Evolutionary conservation across 345 rosid species (phyloP).

Genomic region (Lepidium aucheri): DNA sequence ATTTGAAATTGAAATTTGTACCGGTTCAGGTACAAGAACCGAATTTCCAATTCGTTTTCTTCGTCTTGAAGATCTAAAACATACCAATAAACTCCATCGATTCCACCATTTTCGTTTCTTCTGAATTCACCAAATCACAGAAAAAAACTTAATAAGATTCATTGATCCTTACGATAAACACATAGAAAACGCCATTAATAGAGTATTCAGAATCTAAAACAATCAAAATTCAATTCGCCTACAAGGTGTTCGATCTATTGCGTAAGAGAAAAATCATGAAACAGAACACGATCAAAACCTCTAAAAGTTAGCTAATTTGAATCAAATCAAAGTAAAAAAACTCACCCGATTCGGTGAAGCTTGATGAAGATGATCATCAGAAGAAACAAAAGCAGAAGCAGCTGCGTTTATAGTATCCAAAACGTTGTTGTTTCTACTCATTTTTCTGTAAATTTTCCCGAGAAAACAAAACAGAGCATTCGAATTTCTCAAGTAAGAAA

Average conservation of each 20-base stretch:
- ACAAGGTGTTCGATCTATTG: constrained; percentile 22
- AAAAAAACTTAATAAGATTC: no score
- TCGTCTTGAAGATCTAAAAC: constrained; percentile 62
- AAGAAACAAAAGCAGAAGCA: constrained; percentile 78
- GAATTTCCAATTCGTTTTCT: constrained; percentile 69
- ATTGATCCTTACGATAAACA: no score
- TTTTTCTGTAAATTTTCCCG: constrained; percentile 18
- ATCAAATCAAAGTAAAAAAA: neutral
- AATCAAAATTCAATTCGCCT: neutral
- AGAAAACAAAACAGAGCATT: constrained; percentile 26
- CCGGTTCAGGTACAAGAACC: constrained; percentile 50
- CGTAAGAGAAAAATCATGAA: neutral
- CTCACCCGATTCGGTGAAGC: constrained; percentile 27
- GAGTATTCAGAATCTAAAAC: neutral
- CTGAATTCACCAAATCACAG: neutral
- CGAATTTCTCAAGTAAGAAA: constrained; percentile 14
- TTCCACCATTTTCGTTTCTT: constrained; percentile 79
- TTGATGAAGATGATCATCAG: constrained; percentile 58
- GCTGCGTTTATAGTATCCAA: constrained; percentile 78
- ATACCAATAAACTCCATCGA: constrained; percentile 54
- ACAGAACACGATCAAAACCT: neutral
- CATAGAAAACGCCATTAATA: neutral
- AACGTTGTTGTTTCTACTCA: constrained; percentile 49
- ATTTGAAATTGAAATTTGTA: constrained; percentile 16
- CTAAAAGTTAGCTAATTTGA: neutral